Percentiles rank a stretch among this genome's conserved stretches.
These are phyloP conservation scores for Saccharomyces eubayanus DNA, from an alignment of 805 yeast species.

Conservation along the genomic window DNA sequence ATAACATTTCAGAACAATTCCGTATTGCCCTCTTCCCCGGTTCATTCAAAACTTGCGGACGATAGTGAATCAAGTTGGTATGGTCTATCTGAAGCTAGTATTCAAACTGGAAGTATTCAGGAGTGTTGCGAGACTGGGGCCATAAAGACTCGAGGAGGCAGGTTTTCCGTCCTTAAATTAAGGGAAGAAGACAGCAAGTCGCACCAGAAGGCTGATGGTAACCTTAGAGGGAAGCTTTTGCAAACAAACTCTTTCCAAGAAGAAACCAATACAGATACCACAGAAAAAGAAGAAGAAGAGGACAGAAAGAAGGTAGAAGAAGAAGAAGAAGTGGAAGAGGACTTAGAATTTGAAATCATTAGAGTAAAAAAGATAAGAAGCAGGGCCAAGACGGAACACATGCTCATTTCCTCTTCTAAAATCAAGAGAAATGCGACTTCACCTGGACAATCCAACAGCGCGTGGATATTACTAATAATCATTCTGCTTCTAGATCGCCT, in stretches of 20 bases:
- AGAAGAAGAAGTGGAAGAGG: background rate
- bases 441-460: background rate
- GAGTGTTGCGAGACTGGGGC: background rate
- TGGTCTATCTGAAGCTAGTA: background rate
- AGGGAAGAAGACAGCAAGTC: background rate
- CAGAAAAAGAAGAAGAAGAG: background rate
- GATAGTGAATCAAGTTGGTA: background rate
- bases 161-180: background rate
- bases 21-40: background rate
- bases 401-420: background rate
- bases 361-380: background rate
- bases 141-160: background rate
- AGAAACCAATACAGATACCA: background rate
- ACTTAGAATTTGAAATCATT: background rate
- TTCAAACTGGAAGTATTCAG: background rate
- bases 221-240: background rate
- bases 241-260: background rate
- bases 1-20: background rate
- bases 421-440: background rate
- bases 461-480: background rate
- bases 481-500: background rate
- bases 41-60: background rate
- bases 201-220: background rate
- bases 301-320: background rate
- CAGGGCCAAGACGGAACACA: background rate